Base-by-base conservation (phyloP, 1,284 basidiomycete genomes). In the Sparassis latifolia region DNA sequence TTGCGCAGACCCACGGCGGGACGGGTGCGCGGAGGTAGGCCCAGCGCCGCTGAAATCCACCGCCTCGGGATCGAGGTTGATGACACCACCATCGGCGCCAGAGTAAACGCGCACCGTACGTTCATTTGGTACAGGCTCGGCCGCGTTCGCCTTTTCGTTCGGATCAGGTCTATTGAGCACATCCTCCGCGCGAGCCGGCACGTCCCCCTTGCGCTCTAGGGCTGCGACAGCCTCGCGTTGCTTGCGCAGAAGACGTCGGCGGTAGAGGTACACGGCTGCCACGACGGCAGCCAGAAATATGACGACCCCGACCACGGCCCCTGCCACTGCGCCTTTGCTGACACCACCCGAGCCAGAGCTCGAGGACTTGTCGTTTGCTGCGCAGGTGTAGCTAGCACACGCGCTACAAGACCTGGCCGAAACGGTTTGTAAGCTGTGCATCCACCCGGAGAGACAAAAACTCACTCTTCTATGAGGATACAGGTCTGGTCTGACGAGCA, bases 121-220 rank as follows among this genome's bases (percentile, higher is more conserved):
- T 38, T 63, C 62, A 54, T 73, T 68, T 28, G 63, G 52, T n/a
- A 32, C 53, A 7, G 57, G 55, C 5, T 47, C 47, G 9, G 59
- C 57, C 27, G 66, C 60, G 7, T 56, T 51, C 3, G 71, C 65
- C 63, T 88, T 89, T 69, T 89, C 86, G 48, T 69, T 81, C 42
- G 87, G 87, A 66, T 90, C 84, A 31, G 86, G 85, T 42, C 87
- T 75, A 62, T 81, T 86, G 53, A 90, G 81, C 30, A 90, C 88
- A 7, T 80, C 79, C 58, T 79, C 83, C 27, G 88, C 86, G 33
- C 83, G 69, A 3, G 86, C 87, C 45, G 86, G 86, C 29, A 79
- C 67, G 57, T 89, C 86, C 42, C 71, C 64, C 62, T 83, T 82
- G 56, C 64, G 57, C 52, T 79, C 78, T 10, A 56, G 59, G 9